phyloP scores from a whole-genome alignment of 106 monocot species.

The Platanthera zijinensis region DNA sequence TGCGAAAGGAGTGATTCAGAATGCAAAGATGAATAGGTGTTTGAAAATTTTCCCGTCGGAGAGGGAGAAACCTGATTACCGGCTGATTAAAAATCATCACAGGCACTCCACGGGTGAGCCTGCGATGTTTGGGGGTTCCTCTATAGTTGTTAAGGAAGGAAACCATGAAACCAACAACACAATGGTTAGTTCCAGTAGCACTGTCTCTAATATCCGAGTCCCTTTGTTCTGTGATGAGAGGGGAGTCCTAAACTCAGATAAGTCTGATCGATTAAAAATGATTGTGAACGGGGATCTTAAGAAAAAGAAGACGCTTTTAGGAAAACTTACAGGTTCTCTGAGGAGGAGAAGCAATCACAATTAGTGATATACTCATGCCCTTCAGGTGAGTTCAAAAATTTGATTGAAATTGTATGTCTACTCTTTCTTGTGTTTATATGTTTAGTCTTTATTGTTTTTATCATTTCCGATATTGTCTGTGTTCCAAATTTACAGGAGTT shows the following conservation, averaged over 20 bases:
- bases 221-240: neutral
- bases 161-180: neutral
- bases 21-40: conserved; percentile 6
- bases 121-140: conserved; percentile 13
- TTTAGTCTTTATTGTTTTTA: neutral
- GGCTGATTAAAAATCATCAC: neutral
- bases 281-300: conserved; percentile 10
- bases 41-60: conserved; percentile 20
- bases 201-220: neutral
- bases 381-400: neutral
- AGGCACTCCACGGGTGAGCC: conserved; percentile 3
- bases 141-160: neutral
- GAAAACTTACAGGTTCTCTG: conserved; percentile 38
- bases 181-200: neutral
- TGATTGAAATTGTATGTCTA: neutral
- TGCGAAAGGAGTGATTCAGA: neutral
- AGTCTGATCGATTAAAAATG: conserved; percentile 7
- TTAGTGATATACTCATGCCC: conserved; percentile 1
- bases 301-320: conserved; percentile 42
- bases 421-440: neutral
- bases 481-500: neutral
- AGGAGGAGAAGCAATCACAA: conserved; percentile 44
- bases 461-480: neutral
- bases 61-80: conserved; percentile 11
- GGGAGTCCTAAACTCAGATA: neutral